Conservation (phyloP, 2,329 filamentous ascomycete species). For the Albifimbria verrucaria region DNA sequence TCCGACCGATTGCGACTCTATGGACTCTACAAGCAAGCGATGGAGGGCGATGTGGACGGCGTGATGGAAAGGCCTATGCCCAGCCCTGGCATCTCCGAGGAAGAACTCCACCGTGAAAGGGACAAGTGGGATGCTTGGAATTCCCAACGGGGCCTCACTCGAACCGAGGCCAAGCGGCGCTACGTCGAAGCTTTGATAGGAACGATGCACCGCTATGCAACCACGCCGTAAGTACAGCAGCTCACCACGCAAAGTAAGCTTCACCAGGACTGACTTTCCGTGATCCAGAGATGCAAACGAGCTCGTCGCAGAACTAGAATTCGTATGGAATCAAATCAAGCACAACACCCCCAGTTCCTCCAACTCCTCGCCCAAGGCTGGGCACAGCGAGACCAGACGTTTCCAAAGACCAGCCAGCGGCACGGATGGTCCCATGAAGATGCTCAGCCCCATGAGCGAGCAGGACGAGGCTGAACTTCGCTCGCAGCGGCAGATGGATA, state of each 20-base stretch:
- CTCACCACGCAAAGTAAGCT: background rate
- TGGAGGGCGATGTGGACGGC: constrained; percentile 95
- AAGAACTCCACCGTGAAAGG: constrained; percentile 57
- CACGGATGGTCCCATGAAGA: constrained; percentile 57
- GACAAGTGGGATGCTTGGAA: constrained; percentile 95
- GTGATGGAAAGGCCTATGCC: constrained; percentile 79
- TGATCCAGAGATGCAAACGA: constrained; percentile 69
- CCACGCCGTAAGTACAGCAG: constrained; percentile 66
- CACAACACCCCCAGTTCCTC: constrained; percentile 70
- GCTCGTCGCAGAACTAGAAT: constrained; percentile 91
- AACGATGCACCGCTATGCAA: constrained; percentile 95
- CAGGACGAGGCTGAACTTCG: constrained; percentile 65
- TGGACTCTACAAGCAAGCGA: constrained; percentile 97
- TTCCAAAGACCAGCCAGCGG: constrained; percentile 46
- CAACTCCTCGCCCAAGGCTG: constrained; percentile 50
- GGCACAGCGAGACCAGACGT: constrained; percentile 32
- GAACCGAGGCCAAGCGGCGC: constrained; percentile 88
- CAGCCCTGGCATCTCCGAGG: constrained; percentile 42
- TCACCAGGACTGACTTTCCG: background rate
- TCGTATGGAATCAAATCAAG: constrained; percentile 98
- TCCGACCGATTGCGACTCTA: constrained; percentile 86
- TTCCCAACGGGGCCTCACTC: constrained; percentile 73
- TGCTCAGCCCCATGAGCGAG: constrained; percentile 84
- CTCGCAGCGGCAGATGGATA: constrained; percentile 44
- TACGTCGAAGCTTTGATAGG: constrained; percentile 94